Percentiles rank a stretch among this genome's conserved stretches.
phyloP scores from a whole-genome alignment of 129 eudicot species.

The Erigeron canadensis region DNA sequence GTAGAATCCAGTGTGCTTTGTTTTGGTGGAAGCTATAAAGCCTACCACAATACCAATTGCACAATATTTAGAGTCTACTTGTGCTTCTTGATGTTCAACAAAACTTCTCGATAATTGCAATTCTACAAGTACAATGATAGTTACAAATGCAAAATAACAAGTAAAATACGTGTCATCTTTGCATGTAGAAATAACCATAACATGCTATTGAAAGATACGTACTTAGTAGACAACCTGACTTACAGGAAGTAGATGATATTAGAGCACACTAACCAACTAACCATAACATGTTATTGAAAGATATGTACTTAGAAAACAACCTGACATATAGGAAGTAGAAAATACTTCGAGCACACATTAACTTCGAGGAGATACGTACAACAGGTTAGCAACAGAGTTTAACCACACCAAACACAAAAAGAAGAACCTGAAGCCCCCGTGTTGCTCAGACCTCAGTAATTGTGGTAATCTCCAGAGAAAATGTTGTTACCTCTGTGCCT shows the following conservation, averaged over 20 bases:
- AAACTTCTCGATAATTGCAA: background rate
- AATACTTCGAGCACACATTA: background rate
- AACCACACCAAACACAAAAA: slow-evolving; percentile 20
- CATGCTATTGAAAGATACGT: slow-evolving; percentile 24
- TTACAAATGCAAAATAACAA: background rate
- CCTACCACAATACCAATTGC: no score
- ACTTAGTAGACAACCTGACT: slow-evolving; percentile 3
- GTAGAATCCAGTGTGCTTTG: no score
- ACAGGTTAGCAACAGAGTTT: slow-evolving; percentile 24
- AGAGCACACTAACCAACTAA: background rate
- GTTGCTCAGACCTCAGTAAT: slow-evolving; percentile 38
- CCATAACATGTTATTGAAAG: slow-evolving; percentile 12
- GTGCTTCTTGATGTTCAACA: background rate
- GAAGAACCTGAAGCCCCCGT: slow-evolving; percentile 6
- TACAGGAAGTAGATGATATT: slow-evolving; percentile 22
- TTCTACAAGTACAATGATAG: background rate
- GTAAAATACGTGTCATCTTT: background rate
- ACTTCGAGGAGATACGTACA: background rate
- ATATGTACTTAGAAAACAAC: slow-evolving; percentile 20
- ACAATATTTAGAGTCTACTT: background rate
- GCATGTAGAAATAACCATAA: background rate
- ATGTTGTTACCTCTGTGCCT: slow-evolving; percentile 38
- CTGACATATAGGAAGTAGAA: slow-evolving; percentile 21
- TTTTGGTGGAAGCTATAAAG: no score
- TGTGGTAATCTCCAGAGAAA: slow-evolving; percentile 49